Evolutionary conservation across 2,329 filamentous ascomycete species (phyloP), one percentile per base, ranked within the genome.

Genomic region (Alternaria novae-zelandiae): DNA sequence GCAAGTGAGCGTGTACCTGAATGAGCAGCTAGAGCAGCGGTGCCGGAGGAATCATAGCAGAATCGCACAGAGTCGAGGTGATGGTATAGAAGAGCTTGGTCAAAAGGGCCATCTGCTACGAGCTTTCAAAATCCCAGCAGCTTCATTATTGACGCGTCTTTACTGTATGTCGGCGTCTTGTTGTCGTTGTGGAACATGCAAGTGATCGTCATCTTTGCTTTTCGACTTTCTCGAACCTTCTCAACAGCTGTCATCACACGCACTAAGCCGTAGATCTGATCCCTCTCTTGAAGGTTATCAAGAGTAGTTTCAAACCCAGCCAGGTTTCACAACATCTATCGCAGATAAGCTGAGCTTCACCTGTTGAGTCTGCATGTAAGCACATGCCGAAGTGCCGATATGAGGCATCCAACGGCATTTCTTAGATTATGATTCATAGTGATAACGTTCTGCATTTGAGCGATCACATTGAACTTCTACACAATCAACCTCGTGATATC

Each of bases 301-400:
- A 10, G 0, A 3, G 49, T n/a, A 20, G 17, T n/a, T 5, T 41
- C 9, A 41, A 41, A 17, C 9, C 2, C 15, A n/a, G 28, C 7
- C 30, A 6, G 11, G 11, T n/a, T 53, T 6, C 49, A 36, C 13
- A 5, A 9, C n/a, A 21, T 36, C 9, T 20, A 2, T 53, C 30
- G 32, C 6, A 23, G 20, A 41, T 20, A 8, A 17, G 20, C 20
- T 53, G 30, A 25, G 49, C 30, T 53, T 53, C 49, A n/a, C 5
- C 32, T 41, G n/a, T 17, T n/a, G 11, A 11, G 49, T 30, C 21
- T 36, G 20, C 49, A 28, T 11, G 13, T 49, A 32, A 49, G 28
- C 41, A 20, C 12, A 63, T 65, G 58, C 55, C 59, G 63, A 65
- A 51, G 32, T 62, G 62, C 63, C 61, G 58, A 66, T n/a, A 45